phyloP scores from a whole-genome alignment of 257 asterid genomes.

The Schizonepeta tenuifolia region DNA sequence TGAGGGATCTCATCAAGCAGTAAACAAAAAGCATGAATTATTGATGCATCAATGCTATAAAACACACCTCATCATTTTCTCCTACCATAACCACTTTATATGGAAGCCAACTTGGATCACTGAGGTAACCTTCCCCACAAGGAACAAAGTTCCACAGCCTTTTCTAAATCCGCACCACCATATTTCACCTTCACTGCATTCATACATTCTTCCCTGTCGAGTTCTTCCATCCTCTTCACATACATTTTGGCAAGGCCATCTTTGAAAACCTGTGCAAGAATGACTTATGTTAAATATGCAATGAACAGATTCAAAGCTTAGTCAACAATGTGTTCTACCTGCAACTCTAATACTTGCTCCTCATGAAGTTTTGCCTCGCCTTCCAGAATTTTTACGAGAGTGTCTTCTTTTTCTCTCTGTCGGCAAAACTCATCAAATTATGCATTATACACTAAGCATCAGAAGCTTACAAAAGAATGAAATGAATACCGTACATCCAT shows the following conservation, averaged over 20 bases:
- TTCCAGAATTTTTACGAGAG: slow-evolving; percentile 54
- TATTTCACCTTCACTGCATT: slow-evolving; percentile 45
- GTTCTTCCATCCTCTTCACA: slow-evolving; percentile 76
- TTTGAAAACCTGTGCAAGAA: slow-evolving; percentile 41
- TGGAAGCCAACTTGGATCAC: slow-evolving; percentile 60
- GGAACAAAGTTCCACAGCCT: slow-evolving; percentile 53
- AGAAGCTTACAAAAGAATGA: slow-evolving; percentile 25
- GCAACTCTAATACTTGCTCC: slow-evolving; percentile 65
- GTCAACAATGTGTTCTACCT: slow-evolving; percentile 5
- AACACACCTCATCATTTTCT: no score
- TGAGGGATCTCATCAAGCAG: background rate
- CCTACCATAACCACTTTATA: no score
- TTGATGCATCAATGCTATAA: no score
- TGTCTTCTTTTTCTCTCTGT: slow-evolving; percentile 65
- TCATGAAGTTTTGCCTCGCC: slow-evolving; percentile 68
- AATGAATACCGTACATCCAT: slow-evolving; percentile 57
- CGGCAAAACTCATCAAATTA: slow-evolving; percentile 16
- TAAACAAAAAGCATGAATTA: background rate
- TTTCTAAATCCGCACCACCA: slow-evolving; percentile 35
- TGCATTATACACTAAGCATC: background rate
- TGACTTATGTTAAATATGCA: background rate
- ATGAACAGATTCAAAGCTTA: no score
- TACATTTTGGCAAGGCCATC: slow-evolving; percentile 53
- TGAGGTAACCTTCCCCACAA: slow-evolving; percentile 69
- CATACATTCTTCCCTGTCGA: slow-evolving; percentile 54